Conservation (phyloP, 2,329 filamentous ascomycete species). For the Alternaria sp. region DNA sequence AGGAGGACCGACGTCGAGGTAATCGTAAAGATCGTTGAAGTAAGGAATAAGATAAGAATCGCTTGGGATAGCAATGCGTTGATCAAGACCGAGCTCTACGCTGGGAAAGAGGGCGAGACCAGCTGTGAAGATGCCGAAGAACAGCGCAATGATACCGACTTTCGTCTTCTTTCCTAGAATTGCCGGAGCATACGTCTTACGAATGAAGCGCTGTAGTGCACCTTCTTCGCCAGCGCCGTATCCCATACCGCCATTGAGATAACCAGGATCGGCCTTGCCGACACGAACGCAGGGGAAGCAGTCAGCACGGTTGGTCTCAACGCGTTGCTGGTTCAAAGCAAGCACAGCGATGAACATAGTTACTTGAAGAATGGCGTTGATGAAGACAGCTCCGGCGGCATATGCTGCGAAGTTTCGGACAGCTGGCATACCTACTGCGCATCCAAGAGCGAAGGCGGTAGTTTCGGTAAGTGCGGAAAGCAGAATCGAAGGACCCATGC, state of each 20-base stretch:
- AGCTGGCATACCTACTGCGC: slow-evolving; percentile 96
- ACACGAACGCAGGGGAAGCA: slow-evolving; percentile 91
- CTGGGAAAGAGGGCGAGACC: slow-evolving; percentile 85
- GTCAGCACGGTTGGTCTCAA: slow-evolving; percentile 88
- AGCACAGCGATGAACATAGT: slow-evolving; percentile 97
- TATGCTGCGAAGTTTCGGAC: slow-evolving; percentile 98
- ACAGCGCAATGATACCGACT: slow-evolving; percentile 76
- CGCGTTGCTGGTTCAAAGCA: slow-evolving; percentile 87
- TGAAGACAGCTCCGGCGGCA: slow-evolving; percentile 92
- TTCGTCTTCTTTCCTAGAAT: slow-evolving; percentile 85
- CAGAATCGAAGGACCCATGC: slow-evolving; percentile 96
- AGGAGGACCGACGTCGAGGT: slow-evolving; percentile 89
- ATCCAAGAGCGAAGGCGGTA: slow-evolving; percentile 88
- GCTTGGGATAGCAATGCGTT: slow-evolving; percentile 91
- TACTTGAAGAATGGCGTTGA: slow-evolving; percentile 96
- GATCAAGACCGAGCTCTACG: slow-evolving; percentile 88
- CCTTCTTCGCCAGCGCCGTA: slow-evolving; percentile 87
- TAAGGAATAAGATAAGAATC: slow-evolving; percentile 96
- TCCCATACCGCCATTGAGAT: slow-evolving; percentile 68
- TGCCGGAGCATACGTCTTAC: slow-evolving; percentile 84
- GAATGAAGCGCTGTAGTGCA: slow-evolving; percentile 83
- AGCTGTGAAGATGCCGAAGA: slow-evolving; percentile 87
- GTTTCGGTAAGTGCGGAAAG: slow-evolving; percentile 96
- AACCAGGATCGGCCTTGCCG: slow-evolving; percentile 75
- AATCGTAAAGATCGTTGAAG: slow-evolving; percentile 94